These are phyloP conservation scores for Botryotinia calthae DNA, from an alignment of 2,329 filamentous ascomycete species.

Conservation along the genomic window DNA sequence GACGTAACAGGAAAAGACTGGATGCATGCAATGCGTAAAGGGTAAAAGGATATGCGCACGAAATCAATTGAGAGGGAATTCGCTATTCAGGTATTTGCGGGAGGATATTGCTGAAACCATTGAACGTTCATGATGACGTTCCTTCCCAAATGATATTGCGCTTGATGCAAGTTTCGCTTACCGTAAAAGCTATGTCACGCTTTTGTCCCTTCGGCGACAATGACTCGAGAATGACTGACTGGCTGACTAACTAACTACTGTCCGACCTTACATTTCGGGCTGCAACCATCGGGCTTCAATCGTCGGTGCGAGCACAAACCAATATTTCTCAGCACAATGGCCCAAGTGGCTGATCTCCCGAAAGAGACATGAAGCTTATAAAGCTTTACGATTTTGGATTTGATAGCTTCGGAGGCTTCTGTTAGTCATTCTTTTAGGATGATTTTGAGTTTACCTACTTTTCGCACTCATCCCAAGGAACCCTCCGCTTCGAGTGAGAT, in stretches of 20 bases:
- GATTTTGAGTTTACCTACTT: neutral
- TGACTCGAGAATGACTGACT: no score
- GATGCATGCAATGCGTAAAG: conserved; percentile 23
- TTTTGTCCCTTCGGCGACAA: neutral
- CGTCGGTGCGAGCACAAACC: neutral
- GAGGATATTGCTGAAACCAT: neutral
- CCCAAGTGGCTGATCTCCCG: neutral
- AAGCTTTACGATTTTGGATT: neutral
- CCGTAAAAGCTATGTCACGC: neutral
- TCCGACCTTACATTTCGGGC: neutral
- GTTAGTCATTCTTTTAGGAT: neutral
- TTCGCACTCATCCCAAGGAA: neutral
- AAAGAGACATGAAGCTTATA: neutral
- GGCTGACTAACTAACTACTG: no score
- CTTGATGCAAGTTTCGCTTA: neutral
- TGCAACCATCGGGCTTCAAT: neutral
- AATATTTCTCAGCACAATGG: neutral
- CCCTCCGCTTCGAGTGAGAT: neutral
- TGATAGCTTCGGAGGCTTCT: neutral
- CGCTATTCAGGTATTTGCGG: neutral
- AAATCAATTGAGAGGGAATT: neutral
- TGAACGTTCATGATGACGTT: neutral
- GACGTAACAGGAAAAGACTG: conserved; percentile 4
- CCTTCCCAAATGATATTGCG: conserved; percentile 1
- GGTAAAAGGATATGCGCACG: neutral